Conservation (phyloP, 2,329 filamentous ascomycete species). For the Cladosporium sp. region DNA sequence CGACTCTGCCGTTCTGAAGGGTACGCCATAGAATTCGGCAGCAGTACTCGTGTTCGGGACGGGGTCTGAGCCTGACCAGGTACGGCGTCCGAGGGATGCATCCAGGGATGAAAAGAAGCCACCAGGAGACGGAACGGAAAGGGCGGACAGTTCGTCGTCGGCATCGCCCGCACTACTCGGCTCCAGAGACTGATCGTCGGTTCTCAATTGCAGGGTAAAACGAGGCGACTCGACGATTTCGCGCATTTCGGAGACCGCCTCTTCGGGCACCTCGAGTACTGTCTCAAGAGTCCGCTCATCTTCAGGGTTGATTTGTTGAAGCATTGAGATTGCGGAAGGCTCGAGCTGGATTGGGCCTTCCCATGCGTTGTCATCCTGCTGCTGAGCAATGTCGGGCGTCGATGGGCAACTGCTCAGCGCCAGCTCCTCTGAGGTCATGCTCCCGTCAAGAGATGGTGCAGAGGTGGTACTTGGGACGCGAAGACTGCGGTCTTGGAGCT, state of each 20-base stretch:
- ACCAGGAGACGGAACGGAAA: conserved; percentile 87
- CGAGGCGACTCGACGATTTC: conserved; percentile 50
- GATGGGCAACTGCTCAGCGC: conserved; percentile 78
- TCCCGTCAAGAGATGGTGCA: conserved; percentile 85
- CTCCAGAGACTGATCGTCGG: conserved; percentile 20
- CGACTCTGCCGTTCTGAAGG: conserved; percentile 56
- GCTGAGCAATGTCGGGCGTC: conserved; percentile 65
- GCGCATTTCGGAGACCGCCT: conserved; percentile 52
- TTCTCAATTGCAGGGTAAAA: conserved; percentile 38
- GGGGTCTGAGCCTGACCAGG: conserved; percentile 64
- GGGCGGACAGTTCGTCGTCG: conserved; percentile 57
- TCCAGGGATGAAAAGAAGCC: conserved; percentile 88
- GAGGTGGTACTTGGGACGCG: conserved; percentile 71
- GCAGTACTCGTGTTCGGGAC: conserved; percentile 86
- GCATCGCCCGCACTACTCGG: conserved; percentile 51
- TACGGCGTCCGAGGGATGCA: conserved; percentile 64
- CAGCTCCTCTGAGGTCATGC: conserved; percentile 81
- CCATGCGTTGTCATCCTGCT: conserved; percentile 61
- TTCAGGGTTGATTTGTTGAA: conserved; percentile 66
- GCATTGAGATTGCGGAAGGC: conserved; percentile 72
- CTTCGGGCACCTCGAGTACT: conserved; percentile 44
- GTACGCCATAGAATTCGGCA: conserved; percentile 83
- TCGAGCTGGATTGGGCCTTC: conserved; percentile 58
- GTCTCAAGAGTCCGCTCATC: conserved; percentile 29
- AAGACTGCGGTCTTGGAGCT: conserved; percentile 57